A percentile compares a stretch with the other conserved stretches of the same genome.
phyloP scores from a whole-genome alignment of 2,329 filamentous ascomycete genomes.

The Coniochaeta hoffmannii region DNA sequence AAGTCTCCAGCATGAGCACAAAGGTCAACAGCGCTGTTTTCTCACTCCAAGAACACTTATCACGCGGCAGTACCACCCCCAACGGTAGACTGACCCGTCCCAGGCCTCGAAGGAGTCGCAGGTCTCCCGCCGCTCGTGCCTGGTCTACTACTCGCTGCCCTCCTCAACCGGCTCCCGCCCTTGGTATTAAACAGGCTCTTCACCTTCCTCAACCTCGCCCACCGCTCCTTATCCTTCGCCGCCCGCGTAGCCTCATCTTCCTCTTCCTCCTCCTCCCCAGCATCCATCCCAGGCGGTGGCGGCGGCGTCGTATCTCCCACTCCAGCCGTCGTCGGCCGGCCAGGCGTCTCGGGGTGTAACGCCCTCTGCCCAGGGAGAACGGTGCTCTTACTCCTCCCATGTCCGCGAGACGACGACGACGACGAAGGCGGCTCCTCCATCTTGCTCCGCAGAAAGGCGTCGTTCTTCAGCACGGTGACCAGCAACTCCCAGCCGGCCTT shows the following conservation, averaged over 20 bases:
- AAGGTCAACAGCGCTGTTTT: neutral
- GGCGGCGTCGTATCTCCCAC: conserved; percentile 10
- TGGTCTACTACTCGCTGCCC: conserved; percentile 10
- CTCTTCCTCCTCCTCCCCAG: conserved; percentile 39
- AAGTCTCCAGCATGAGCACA: neutral
- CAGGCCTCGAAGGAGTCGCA: neutral
- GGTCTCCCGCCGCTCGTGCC: conserved; percentile 7
- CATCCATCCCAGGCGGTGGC: conserved; percentile 14
- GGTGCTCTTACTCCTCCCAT: conserved; percentile 21
- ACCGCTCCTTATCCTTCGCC: conserved; percentile 63
- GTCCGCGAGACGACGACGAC: conserved; percentile 6
- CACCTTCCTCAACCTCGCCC: conserved; percentile 62
- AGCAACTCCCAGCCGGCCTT: conserved; percentile 49
- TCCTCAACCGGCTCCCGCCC: conserved; percentile 42
- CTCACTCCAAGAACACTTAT: neutral
- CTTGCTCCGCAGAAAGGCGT: conserved; percentile 42
- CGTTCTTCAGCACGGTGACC: conserved; percentile 48
- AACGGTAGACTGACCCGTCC: conserved; percentile 8
- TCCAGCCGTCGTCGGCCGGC: conserved; percentile 12
- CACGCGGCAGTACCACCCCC: neutral
- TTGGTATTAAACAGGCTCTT: conserved; percentile 67
- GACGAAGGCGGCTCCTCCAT: conserved; percentile 12
- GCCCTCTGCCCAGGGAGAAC: conserved; percentile 10
- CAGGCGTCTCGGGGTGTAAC: conserved; percentile 7
- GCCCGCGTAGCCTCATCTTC: conserved; percentile 40